Evolutionary conservation across 306 rosid genomes (phyloP).

Genomic region (Cucurbita ficifolia): DNA sequence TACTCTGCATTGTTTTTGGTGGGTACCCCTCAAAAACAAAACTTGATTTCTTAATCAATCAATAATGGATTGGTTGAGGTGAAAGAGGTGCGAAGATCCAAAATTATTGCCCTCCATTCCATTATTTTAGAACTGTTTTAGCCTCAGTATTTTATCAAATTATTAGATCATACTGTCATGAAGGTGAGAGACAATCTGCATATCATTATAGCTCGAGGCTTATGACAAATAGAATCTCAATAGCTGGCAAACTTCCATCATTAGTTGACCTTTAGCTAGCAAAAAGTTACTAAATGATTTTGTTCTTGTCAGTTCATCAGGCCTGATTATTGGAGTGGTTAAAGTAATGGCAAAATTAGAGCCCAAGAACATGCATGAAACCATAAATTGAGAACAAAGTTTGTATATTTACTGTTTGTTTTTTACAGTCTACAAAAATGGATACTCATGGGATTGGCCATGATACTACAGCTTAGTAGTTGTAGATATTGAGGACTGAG

Average conservation of each 20-base stretch:
- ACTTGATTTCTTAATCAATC: neutral
- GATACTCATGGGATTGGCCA: neutral
- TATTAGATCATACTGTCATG: neutral
- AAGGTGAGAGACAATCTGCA: neutral
- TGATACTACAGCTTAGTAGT: constrained; percentile 6
- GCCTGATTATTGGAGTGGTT: neutral
- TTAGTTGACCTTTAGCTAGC: neutral
- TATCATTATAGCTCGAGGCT: neutral
- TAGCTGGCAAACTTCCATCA: neutral
- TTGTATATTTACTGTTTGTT: neutral
- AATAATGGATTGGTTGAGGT: neutral
- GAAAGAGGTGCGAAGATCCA: neutral
- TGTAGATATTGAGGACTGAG: constrained; percentile 20
- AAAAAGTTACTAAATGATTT: neutral
- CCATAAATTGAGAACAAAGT: neutral
- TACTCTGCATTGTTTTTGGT: neutral
- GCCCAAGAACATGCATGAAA: neutral
- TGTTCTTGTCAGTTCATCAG: neutral
- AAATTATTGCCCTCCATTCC: neutral
- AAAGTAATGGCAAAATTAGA: neutral
- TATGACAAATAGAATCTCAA: neutral
- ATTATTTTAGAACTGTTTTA: neutral
- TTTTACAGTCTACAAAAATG: constrained; percentile 5
- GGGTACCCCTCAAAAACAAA: neutral
- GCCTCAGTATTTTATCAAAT: neutral